A percentile compares a stretch with the other conserved stretches of the same genome.
These are phyloP conservation scores for Sequoiadendron giganteum DNA, from an alignment of 75 land plant species.

Conservation along the genomic window DNA sequence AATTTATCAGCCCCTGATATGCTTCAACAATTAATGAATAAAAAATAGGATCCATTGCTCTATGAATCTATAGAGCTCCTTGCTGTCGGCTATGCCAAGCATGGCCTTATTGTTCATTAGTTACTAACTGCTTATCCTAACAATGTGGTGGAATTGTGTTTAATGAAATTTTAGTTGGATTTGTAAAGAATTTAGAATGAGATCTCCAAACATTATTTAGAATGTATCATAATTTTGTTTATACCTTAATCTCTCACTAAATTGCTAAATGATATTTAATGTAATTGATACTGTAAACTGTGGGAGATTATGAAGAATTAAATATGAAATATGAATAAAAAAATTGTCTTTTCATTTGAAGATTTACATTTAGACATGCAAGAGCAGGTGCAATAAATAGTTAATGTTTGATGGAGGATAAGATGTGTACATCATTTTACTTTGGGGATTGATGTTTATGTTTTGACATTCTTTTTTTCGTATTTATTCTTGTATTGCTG, in stretches of 20 bases:
- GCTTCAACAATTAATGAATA: neutral
- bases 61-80: neutral
- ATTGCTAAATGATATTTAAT: neutral
- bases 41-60: neutral
- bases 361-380: no score
- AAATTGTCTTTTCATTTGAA: no score
- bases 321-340: no score
- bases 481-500: no score
- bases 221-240: neutral
- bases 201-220: neutral
- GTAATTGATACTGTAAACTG: no score
- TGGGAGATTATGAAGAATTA: no score
- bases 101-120: neutral
- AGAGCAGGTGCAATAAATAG: no score
- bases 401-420: no score
- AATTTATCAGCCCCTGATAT: neutral
- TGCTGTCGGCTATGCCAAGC: neutral
- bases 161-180: neutral
- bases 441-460: no score
- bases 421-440: no score
- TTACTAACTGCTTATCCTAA: neutral
- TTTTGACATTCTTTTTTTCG: no score
- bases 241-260: neutral
- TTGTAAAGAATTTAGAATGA: neutral
- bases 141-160: neutral